Conservation (phyloP, 768 basidiomycete species). For the Serpula lacrymans region DNA sequence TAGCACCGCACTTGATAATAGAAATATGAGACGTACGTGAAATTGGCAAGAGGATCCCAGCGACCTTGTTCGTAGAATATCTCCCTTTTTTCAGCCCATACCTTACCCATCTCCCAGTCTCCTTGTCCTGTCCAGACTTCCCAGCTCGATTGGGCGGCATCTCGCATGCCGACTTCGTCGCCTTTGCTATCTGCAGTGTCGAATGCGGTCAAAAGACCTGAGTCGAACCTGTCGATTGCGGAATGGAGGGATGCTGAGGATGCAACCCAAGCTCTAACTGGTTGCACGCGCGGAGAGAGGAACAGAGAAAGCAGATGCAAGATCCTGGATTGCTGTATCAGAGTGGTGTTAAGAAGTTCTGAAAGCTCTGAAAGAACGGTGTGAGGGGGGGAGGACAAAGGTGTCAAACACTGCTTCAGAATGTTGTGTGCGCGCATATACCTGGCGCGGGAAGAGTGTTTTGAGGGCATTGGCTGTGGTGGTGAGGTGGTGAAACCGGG, state of each 20-base stretch:
- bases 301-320: slow-evolving; percentile 74
- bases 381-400: slow-evolving; percentile 63
- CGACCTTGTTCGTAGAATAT: slow-evolving; percentile 84
- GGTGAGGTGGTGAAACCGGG: slow-evolving; percentile 15
- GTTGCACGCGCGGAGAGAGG: slow-evolving; percentile 67
- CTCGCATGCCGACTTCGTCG: slow-evolving; percentile 75
- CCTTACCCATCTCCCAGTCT: slow-evolving; percentile 91
- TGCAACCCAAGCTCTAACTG: slow-evolving; percentile 63
- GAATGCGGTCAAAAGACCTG: slow-evolving; percentile 80
- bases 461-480: slow-evolving; percentile 12
- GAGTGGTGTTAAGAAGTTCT: slow-evolving; percentile 35
- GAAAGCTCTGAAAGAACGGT: slow-evolving; percentile 48
- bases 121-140: slow-evolving; percentile 54
- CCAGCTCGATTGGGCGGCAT: slow-evolving; percentile 84
- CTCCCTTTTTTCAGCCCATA: slow-evolving; percentile 95
- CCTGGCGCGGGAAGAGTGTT: slow-evolving; percentile 42
- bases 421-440: slow-evolving; percentile 66
- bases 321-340: slow-evolving; percentile 58
- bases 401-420: slow-evolving; percentile 54
- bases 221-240: slow-evolving; percentile 87
- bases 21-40: slow-evolving; percentile 47
- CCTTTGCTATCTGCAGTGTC: slow-evolving; percentile 75
- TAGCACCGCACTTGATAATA: background rate
- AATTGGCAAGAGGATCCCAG: slow-evolving; percentile 82
- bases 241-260: slow-evolving; percentile 65